A percentile compares a stretch with the other conserved stretches of the same genome.
phyloP scores from a whole-genome alignment of 345 rosid species.

The Linum tenue region DNA sequence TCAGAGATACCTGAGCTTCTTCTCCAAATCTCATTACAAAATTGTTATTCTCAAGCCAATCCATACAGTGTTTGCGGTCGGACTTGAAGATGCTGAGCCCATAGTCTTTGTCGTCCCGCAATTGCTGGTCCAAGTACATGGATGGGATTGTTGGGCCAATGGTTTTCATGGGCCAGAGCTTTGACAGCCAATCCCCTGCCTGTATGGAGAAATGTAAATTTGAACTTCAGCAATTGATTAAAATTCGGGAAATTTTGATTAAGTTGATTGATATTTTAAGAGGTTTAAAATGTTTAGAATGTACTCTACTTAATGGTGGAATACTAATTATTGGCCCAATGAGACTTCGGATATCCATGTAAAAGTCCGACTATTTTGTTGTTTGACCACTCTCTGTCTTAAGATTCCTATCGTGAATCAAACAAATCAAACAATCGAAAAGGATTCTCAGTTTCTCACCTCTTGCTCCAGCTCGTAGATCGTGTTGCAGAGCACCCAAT shows the following conservation, averaged over 20 bases:
- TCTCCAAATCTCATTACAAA: too few relatives aligned
- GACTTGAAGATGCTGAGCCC: conserved; percentile 22
- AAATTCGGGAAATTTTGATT: too few relatives aligned
- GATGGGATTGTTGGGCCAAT: conserved; percentile 37
- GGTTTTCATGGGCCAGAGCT: neutral
- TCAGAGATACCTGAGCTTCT: too few relatives aligned
- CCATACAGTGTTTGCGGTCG: neutral
- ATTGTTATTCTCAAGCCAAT: conserved; percentile 22
- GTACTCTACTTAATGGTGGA: too few relatives aligned
- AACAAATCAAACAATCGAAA: neutral
- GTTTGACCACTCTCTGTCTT: too few relatives aligned
- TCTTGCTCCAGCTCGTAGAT: neutral
- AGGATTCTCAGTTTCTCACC: neutral
- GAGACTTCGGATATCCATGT: too few relatives aligned
- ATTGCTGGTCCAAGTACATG: conserved; percentile 23
- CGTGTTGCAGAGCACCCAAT: neutral
- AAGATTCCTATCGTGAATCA: too few relatives aligned
- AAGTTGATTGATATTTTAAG: too few relatives aligned
- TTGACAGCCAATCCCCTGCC: neutral
- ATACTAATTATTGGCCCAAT: too few relatives aligned
- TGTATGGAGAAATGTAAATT: neutral
- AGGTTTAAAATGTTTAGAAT: too few relatives aligned
- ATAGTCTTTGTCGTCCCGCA: conserved; percentile 22
- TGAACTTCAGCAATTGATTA: too few relatives aligned
- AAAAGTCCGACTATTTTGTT: too few relatives aligned